Evolutionary conservation across 1,284 basidiomycete species (phyloP).

Genomic region (Leccinum pallidistipes): DNA sequence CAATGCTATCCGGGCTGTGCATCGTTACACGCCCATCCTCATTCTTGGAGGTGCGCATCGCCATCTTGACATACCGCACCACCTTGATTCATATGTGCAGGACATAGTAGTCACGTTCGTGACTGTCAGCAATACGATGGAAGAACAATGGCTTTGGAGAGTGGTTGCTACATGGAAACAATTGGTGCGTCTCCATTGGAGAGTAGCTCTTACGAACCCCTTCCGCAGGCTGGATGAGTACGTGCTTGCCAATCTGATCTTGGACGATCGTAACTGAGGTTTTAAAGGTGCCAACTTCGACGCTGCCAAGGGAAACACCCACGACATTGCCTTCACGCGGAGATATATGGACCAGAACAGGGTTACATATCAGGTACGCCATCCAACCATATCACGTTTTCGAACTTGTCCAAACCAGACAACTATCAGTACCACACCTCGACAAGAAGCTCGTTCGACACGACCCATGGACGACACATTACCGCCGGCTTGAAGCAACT

Average conservation of each 20-base stretch:
- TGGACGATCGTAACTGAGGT: background rate
- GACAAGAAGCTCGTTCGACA: conserved; percentile 53
- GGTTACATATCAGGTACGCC: conserved; percentile 40
- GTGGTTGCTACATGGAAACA: conserved; percentile 87
- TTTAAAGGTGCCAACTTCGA: conserved; percentile 52
- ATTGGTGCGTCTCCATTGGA: conserved; percentile 49
- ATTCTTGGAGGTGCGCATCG: conserved; percentile 64
- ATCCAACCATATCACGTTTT: background rate
- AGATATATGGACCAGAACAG: conserved; percentile 76
- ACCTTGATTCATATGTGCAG: conserved; percentile 29
- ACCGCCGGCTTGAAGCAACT: conserved; percentile 57
- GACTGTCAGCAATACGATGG: conserved; percentile 68
- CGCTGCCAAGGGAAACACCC: conserved; percentile 34
- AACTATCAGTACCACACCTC: conserved; percentile 57
- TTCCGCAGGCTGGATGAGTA: conserved; percentile 37
- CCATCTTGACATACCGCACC: background rate
- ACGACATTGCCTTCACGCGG: conserved; percentile 60
- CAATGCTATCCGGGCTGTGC: conserved; percentile 71
- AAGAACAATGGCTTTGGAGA: conserved; percentile 71
- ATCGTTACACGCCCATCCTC: conserved; percentile 72
- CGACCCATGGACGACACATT: conserved; percentile 49
- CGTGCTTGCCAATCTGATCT: background rate
- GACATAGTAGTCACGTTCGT: conserved; percentile 75
- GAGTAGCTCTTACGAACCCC: background rate
- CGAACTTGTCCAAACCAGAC: background rate